These are phyloP conservation scores for Phytophthora brassicae DNA, from an alignment of 352 stramenopile genomes.

Conservation along the genomic window DNA sequence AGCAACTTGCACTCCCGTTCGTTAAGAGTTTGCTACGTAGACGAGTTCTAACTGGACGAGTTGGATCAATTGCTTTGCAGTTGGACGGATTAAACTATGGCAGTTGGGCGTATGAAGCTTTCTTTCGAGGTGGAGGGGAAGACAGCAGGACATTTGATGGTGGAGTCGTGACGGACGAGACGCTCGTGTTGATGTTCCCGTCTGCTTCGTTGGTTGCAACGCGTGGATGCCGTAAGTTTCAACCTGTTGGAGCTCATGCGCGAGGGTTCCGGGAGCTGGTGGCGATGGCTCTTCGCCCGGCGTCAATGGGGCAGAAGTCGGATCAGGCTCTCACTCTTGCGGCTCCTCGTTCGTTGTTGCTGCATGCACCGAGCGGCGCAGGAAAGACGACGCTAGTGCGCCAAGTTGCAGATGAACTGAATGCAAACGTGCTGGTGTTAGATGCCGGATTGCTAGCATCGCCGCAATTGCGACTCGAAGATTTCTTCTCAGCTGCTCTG, in stretches of 20 bases:
- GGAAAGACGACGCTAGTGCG: conserved; percentile 75
- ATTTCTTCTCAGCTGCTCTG: conserved; percentile 70
- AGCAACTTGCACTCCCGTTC: conserved; percentile 48
- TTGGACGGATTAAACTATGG: conserved; percentile 66
- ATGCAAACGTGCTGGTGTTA: conserved; percentile 61
- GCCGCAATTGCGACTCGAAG: conserved; percentile 51
- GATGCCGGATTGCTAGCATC: conserved; percentile 62
- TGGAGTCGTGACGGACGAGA: conserved; percentile 60
- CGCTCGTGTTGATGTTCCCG: conserved; percentile 60
- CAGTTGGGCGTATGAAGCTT: conserved; percentile 51
- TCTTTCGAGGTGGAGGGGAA: conserved; percentile 29
- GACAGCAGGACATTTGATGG: conserved; percentile 17
- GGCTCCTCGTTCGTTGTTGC: conserved; percentile 46
- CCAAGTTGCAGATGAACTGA: conserved; percentile 47
- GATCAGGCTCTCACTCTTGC: conserved; percentile 1
- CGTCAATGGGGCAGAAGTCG: background rate
- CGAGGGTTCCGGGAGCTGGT: conserved; percentile 42
- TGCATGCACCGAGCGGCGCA: conserved; percentile 66
- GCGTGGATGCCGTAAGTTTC: background rate
- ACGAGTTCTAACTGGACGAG: conserved; percentile 32
- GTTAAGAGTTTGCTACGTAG: conserved; percentile 56
- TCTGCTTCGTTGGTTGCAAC: conserved; percentile 25
- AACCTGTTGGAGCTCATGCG: conserved; percentile 46
- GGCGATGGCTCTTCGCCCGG: conserved; percentile 34
- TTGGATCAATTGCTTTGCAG: conserved; percentile 38